A percentile compares a stretch with the other conserved stretches of the same genome.
Conservation (phyloP, 495 filamentous ascomycete species). For the Penicillium longicatenatum region DNA sequence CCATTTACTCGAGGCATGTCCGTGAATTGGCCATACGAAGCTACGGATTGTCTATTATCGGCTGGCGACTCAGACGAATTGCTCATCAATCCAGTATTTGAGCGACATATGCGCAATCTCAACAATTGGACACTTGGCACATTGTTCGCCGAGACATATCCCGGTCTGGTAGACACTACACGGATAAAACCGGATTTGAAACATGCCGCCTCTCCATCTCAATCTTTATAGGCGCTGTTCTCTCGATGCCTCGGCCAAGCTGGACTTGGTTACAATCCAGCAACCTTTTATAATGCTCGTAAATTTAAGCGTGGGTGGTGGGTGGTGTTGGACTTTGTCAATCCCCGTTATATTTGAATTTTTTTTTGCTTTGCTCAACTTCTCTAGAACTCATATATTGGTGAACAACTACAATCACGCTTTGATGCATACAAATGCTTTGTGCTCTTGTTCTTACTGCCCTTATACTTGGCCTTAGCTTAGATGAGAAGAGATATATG, state of each 20-base stretch:
- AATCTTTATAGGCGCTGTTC: neutral
- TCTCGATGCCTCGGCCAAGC: constrained; percentile 2
- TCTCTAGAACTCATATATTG: neutral
- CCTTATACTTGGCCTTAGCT: neutral
- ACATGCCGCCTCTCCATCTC: neutral
- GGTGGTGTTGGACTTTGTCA: neutral
- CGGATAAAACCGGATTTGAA: constrained; percentile 40
- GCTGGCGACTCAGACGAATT: constrained; percentile 59
- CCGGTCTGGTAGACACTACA: constrained; percentile 56
- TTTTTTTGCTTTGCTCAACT: neutral
- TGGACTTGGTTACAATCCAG: constrained; percentile 9
- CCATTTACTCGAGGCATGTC: constrained; percentile 72
- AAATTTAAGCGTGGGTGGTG: constrained; percentile 2
- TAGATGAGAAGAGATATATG: neutral
- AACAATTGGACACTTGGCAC: constrained; percentile 79
- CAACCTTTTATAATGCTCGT: neutral
- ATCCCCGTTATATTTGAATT: neutral
- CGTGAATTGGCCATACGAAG: constrained; percentile 79
- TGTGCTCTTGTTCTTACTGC: neutral
- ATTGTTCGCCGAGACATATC: constrained; percentile 64
- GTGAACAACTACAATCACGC: neutral
- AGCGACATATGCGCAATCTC: constrained; percentile 66
- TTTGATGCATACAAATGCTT: neutral
- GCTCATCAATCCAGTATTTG: constrained; percentile 78
- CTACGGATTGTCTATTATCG: constrained; percentile 58